Percentiles rank a stretch among this genome's conserved stretches.
phyloP scores from a whole-genome alignment of 495 filamentous ascomycete genomes.

The Penicillium tannophilum region DNA sequence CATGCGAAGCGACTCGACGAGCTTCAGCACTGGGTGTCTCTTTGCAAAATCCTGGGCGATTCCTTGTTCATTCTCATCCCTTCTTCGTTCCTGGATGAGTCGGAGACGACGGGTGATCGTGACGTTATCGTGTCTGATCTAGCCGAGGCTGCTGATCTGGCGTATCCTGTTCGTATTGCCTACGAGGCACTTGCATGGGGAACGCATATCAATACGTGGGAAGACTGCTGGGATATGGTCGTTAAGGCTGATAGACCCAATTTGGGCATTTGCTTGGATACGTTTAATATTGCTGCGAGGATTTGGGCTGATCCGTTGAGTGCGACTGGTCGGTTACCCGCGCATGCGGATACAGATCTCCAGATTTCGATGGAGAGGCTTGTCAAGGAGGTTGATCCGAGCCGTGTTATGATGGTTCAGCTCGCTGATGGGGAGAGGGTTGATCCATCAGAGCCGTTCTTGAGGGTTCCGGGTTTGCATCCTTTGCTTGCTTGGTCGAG shows the following conservation, averaged over 20 bases:
- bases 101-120: slow-evolving; percentile 53
- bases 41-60: slow-evolving; percentile 56
- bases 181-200: slow-evolving; percentile 75
- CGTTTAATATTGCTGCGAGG: slow-evolving; percentile 72
- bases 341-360: slow-evolving; percentile 56
- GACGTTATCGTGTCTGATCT: slow-evolving; percentile 62
- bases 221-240: slow-evolving; percentile 67
- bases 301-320: slow-evolving; percentile 66
- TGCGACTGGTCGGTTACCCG: slow-evolving; percentile 43
- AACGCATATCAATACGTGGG: slow-evolving; percentile 69
- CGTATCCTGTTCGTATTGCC: slow-evolving; percentile 60
- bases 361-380: slow-evolving; percentile 56
- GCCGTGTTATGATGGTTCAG: slow-evolving; percentile 71
- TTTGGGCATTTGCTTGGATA: slow-evolving; percentile 74
- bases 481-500: slow-evolving; percentile 60
- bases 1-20: slow-evolving; percentile 57
- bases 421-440: slow-evolving; percentile 70
- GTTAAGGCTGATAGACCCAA: slow-evolving; percentile 62
- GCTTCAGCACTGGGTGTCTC: slow-evolving; percentile 63
- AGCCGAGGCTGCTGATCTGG: slow-evolving; percentile 60
- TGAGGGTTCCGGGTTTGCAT: slow-evolving; percentile 16
- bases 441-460: slow-evolving; percentile 22
- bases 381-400: slow-evolving; percentile 53
- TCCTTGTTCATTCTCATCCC: slow-evolving; percentile 70
- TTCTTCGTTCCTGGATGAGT: slow-evolving; percentile 60